phyloP scores from a whole-genome alignment of 1,139 yeast species.

The Debaryomyces nepalensis region DNA sequence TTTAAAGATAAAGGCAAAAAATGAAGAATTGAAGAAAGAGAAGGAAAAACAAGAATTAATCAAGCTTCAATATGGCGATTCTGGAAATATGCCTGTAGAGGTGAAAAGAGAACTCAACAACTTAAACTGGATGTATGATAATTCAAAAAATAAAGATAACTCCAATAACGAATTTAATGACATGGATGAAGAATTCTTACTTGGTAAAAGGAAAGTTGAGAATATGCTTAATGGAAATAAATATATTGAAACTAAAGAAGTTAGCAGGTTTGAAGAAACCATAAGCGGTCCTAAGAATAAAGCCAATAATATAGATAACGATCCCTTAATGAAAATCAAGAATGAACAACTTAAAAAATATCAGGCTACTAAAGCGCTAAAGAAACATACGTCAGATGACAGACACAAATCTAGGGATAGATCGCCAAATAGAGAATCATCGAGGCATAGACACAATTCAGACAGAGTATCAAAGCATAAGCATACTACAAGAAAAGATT shows the following conservation, averaged over 20 bases:
- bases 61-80: slow-evolving; percentile 53
- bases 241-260: slow-evolving; percentile 18
- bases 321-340: slow-evolving; percentile 59
- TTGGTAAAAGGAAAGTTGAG: slow-evolving; percentile 41
- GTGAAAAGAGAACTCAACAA: slow-evolving; percentile 53
- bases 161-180: slow-evolving; percentile 34
- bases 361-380: slow-evolving; percentile 16
- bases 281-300: slow-evolving; percentile 20
- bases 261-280: slow-evolving; percentile 22
- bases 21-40: slow-evolving; percentile 67
- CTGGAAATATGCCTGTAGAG: slow-evolving; percentile 35
- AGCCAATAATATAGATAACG: slow-evolving; percentile 39
- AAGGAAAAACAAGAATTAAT: slow-evolving; percentile 64
- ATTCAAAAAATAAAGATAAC: slow-evolving; percentile 23
- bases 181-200: slow-evolving; percentile 39
- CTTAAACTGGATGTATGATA: slow-evolving; percentile 88
- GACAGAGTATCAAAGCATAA: slow-evolving; percentile 1
- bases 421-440: slow-evolving; percentile 6
- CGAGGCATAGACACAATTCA: not conserved
- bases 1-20: slow-evolving; percentile 64
- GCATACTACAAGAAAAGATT: not conserved
- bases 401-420: slow-evolving; percentile 18
- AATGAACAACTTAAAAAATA: slow-evolving; percentile 39
- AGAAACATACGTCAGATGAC: slow-evolving; percentile 11
- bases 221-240: slow-evolving; percentile 32